Base-by-base conservation (phyloP, 805 yeast genomes). In the Isabelozyma gotoi region DNA sequence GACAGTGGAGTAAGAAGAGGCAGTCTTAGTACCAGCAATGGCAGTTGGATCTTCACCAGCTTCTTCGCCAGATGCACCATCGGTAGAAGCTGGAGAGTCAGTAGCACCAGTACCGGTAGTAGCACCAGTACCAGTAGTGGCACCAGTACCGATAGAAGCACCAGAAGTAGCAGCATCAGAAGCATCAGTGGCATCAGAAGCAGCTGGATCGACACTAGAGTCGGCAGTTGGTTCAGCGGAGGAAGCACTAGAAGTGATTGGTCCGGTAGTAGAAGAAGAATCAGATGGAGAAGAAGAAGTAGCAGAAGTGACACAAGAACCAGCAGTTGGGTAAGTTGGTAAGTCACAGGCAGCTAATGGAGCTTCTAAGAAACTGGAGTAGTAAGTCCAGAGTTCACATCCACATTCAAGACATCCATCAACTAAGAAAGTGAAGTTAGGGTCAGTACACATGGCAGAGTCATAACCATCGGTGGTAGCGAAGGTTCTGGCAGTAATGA, bases 351-450 rank as follows among this genome's bases (percentile, higher is more conserved):
- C 65, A n/a, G 51, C 59, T 33, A 67, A 50, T 16, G 71, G 62
- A 10, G 48, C 32, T 18, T 58, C 45, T 41, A 67, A 57, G 51
- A 50, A 67, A 1, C 45, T 39, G 33, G 68, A 65, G 50, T 67
- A 67, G 51, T 67, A 63, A 38, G 45, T 44, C 72, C 72, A 67
- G 47, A 67, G 48, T 41, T 69, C 64, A 69, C 73, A 67, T 36
- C 71, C 73, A 62, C 73, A 68, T 38, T 55, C 66, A 50, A 68
- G 56, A 56, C 74, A 68, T 5, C 49, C 47, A n/a, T 51, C 49
- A 46, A 67, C 64, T 36, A 56, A 50, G 7, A 42, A 31, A 39
- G 55, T 14, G 57, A 68, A 68, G 5, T 12, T 19, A 21, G 65
- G 40, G 0, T 44, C 36, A 11, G 50, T 37, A 63, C 74, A 68